These are phyloP conservation scores for Ceratobasidium sp. DNA, from an alignment of 1,284 basidiomycete species.

Conservation along the genomic window DNA sequence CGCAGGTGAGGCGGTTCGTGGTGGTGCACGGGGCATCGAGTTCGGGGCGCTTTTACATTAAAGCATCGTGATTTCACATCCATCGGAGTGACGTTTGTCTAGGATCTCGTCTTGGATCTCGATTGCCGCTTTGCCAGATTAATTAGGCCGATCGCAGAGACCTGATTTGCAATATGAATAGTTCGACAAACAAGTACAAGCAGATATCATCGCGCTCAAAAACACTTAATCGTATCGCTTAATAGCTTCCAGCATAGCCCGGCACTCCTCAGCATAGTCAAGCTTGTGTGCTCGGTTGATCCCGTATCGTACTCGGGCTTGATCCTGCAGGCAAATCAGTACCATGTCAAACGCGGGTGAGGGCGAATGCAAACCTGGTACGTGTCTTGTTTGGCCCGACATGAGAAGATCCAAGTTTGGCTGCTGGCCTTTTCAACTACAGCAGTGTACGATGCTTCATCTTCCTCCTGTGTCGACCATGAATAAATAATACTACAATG, in stretches of 20 bases:
- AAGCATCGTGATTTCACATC: slow-evolving; percentile 21
- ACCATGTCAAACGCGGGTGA: neutral
- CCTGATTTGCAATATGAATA: slow-evolving; percentile 18
- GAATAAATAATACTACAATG: neutral
- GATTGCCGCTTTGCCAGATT: slow-evolving; percentile 15
- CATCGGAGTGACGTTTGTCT: slow-evolving; percentile 23
- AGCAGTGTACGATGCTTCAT: slow-evolving; percentile 71
- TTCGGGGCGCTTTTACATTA: slow-evolving; percentile 9
- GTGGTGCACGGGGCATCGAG: neutral
- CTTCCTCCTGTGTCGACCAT: slow-evolving; percentile 63
- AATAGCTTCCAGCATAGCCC: slow-evolving; percentile 65
- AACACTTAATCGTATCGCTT: slow-evolving; percentile 48
- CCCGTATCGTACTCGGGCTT: slow-evolving; percentile 82
- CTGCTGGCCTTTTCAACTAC: slow-evolving; percentile 75
- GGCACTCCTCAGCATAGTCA: slow-evolving; percentile 78
- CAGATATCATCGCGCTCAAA: neutral
- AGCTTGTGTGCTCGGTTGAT: slow-evolving; percentile 74
- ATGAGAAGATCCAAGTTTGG: slow-evolving; percentile 83
- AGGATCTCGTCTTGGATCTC: slow-evolving; percentile 8
- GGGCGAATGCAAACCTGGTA: slow-evolving; percentile 71
- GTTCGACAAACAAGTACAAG: slow-evolving; percentile 20
- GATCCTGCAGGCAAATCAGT: slow-evolving; percentile 63
- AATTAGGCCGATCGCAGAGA: neutral
- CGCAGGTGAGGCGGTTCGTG: slow-evolving; percentile 11
- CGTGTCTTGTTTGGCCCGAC: slow-evolving; percentile 88